Evolutionary conservation across 2,329 filamentous ascomycete species (phyloP).

Genomic region (Alternaria sp.): DNA sequence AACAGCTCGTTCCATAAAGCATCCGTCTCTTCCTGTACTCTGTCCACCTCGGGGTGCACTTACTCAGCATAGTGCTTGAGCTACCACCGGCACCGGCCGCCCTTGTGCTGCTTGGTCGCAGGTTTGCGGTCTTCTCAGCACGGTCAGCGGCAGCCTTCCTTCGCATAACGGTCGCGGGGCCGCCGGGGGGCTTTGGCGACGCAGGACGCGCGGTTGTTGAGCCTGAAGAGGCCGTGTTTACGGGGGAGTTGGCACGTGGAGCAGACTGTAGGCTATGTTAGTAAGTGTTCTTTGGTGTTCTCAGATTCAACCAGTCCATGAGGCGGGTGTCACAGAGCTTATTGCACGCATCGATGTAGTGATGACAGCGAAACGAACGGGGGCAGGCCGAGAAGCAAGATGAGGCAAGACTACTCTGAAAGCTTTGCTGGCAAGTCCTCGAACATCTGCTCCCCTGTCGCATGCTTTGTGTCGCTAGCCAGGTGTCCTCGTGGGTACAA

Average conservation of each 20-base stretch:
- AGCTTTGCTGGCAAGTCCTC: not conserved
- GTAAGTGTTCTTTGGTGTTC: slow-evolving; percentile 6
- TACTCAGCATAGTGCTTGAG: slow-evolving; percentile 98
- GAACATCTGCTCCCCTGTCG: slow-evolving; percentile 7
- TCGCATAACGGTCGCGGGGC: slow-evolving; percentile 93
- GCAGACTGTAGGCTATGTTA: slow-evolving; percentile 18
- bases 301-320: not conserved
- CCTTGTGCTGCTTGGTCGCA: slow-evolving; percentile 87
- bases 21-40: not conserved
- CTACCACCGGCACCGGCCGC: slow-evolving; percentile 94
- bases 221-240: slow-evolving; percentile 62
- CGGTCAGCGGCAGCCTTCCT: slow-evolving; percentile 95
- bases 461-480: slow-evolving; percentile 15
- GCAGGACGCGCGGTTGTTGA: slow-evolving; percentile 77
- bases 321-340: not conserved
- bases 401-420: not conserved
- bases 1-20: not conserved
- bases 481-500: slow-evolving; percentile 13
- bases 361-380: not conserved
- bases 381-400: not conserved
- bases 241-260: slow-evolving; percentile 51
- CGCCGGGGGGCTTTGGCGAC: slow-evolving; percentile 88
- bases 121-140: slow-evolving; percentile 97
- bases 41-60: slow-evolving; percentile 50
- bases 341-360: not conserved